These are phyloP conservation scores for Arthrobotrys megalospora DNA, from an alignment of 2,329 filamentous ascomycete genomes.

Conservation along the genomic window DNA sequence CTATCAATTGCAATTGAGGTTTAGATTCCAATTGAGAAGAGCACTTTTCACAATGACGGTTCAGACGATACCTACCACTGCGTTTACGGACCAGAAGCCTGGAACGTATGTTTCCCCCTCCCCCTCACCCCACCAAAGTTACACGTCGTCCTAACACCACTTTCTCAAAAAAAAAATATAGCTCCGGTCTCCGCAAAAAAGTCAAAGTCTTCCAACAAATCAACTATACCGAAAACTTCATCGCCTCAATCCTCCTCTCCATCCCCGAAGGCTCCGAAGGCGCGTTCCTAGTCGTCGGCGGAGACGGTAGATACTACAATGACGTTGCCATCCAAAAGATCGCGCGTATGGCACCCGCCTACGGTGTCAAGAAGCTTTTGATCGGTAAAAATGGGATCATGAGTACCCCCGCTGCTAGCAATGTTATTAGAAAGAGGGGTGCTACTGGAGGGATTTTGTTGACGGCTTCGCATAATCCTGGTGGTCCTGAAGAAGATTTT, in stretches of 20 bases:
- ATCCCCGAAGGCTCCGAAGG: slow-evolving; percentile 94
- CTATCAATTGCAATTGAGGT: too few relatives aligned
- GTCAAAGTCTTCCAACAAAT: slow-evolving; percentile 96
- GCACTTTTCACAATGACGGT: slow-evolving; percentile 17
- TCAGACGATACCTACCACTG: slow-evolving; percentile 51
- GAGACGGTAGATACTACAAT: slow-evolving; percentile 97
- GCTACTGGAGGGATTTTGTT: slow-evolving; percentile 96
- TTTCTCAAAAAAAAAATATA: slow-evolving; percentile 67
- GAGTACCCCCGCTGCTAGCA: slow-evolving; percentile 94
- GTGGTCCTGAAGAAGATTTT: slow-evolving; percentile 94
- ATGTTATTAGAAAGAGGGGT: slow-evolving; percentile 93
- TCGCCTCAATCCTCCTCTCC: slow-evolving; percentile 92
- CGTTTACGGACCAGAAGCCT: slow-evolving; percentile 86
- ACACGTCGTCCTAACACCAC: background rate
- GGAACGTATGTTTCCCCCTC: slow-evolving; percentile 83
- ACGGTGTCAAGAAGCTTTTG: slow-evolving; percentile 98
- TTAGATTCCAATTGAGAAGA: too few relatives aligned
- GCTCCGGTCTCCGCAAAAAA: slow-evolving; percentile 98
- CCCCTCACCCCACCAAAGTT: background rate
- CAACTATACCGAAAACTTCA: slow-evolving; percentile 96
- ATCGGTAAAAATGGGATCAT: slow-evolving; percentile 97
- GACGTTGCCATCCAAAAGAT: slow-evolving; percentile 96
- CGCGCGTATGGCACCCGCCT: slow-evolving; percentile 95
- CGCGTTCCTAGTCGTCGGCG: slow-evolving; percentile 93
- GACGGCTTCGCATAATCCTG: slow-evolving; percentile 98